A percentile compares a stretch with the other conserved stretches of the same genome.
These are phyloP conservation scores for Chytriomyces confervae DNA, from an alignment of 192 early-diverging fungal species.

Conservation along the genomic window DNA sequence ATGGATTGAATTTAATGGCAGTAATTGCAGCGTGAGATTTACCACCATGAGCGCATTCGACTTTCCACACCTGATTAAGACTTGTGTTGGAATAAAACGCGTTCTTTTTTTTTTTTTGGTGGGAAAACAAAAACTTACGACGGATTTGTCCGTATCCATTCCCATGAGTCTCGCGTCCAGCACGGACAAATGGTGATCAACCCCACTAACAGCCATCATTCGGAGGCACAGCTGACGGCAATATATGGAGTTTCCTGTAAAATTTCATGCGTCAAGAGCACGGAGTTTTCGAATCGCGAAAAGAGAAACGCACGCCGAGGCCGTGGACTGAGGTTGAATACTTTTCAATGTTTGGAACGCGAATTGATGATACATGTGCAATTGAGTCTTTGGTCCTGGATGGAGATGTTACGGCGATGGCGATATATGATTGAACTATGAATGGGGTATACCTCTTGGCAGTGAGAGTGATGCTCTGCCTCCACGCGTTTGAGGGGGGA, in stretches of 20 bases:
- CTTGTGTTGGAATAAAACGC: neutral
- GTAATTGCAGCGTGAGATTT: slow-evolving; percentile 45
- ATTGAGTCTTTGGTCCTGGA: slow-evolving; percentile 20
- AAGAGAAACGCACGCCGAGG: slow-evolving; percentile 16
- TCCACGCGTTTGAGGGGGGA: slow-evolving; percentile 22
- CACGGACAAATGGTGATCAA: slow-evolving; percentile 49
- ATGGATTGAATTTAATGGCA: slow-evolving; percentile 71
- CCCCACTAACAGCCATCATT: slow-evolving; percentile 42
- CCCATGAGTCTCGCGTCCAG: slow-evolving; percentile 49
- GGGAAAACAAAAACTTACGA: slow-evolving; percentile 20
- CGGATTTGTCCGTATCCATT: slow-evolving; percentile 19
- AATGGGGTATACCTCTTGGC: neutral
- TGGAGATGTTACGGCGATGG: neutral
- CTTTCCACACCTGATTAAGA: slow-evolving; percentile 55
- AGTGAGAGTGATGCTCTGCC: slow-evolving; percentile 19
- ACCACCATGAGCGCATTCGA: slow-evolving; percentile 48
- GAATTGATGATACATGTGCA: neutral
- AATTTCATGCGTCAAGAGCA: neutral
- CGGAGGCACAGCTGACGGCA: slow-evolving; percentile 45
- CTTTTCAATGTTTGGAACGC: slow-evolving; percentile 27
- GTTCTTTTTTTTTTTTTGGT: neutral
- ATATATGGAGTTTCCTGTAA: slow-evolving; percentile 47
- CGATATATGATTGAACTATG: neutral
- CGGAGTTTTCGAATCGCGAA: neutral
- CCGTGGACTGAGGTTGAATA: slow-evolving; percentile 32